These are phyloP conservation scores for Mucor mucedo DNA, from an alignment of 371 early-diverging fungal genomes.

Conservation along the genomic window DNA sequence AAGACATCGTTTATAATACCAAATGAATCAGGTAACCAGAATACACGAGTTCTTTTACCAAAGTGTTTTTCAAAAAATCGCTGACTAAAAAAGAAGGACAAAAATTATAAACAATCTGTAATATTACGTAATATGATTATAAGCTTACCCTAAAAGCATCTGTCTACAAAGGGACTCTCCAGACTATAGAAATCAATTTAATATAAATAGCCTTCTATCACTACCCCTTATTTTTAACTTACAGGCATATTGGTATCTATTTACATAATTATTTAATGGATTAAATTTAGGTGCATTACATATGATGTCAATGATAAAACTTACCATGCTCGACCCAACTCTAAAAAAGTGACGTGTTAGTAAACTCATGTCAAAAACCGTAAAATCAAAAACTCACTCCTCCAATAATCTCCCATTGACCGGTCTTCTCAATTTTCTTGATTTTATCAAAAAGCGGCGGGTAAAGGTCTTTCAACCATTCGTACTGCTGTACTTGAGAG, in stretches of 20 bases:
- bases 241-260: conserved; percentile 96
- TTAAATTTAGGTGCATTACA: background rate
- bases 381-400: conserved; percentile 51
- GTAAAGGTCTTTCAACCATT: conserved; percentile 88
- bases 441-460: conserved; percentile 84
- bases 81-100: conserved; percentile 57
- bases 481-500: conserved; percentile 92
- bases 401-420: conserved; percentile 94
- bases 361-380: background rate
- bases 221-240: conserved; percentile 5
- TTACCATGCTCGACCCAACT: conserved; percentile 61
- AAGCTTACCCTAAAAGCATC: conserved; percentile 76
- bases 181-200: conserved; percentile 36
- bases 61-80: conserved; percentile 86
- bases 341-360: conserved; percentile 22
- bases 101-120: background rate
- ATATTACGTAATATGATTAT: too few species aligned
- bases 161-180: conserved; percentile 95
- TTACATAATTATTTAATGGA: background rate
- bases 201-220: background rate
- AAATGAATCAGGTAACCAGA: conserved; percentile 97
- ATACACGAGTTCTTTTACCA: conserved; percentile 79
- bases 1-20: conserved; percentile 41
- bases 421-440: conserved; percentile 66
- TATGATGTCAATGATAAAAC: background rate